Conservation (phyloP, 116 monocot genomes). For the Zostera marina region DNA sequence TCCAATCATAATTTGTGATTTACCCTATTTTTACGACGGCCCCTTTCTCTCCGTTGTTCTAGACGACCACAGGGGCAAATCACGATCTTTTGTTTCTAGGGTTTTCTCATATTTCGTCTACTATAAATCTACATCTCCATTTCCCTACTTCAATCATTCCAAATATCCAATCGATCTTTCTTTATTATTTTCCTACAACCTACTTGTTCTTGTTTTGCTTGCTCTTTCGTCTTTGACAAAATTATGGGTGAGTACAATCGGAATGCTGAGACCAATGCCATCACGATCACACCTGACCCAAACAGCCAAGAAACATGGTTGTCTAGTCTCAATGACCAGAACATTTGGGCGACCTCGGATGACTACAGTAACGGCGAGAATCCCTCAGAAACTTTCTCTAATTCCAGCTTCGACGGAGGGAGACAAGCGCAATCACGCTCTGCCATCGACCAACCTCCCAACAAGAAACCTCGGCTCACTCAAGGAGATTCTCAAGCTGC, state of each 20-base stretch:
- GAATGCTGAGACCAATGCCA: slow-evolving; percentile 14
- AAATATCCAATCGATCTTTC: too few species aligned
- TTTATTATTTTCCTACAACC: too few species aligned
- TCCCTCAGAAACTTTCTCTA: slow-evolving; percentile 33
- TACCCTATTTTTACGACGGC: too few species aligned
- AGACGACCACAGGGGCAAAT: too few species aligned
- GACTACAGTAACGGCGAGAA: slow-evolving; percentile 44
- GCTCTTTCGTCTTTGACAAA: too few species aligned
- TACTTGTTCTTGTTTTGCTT: too few species aligned
- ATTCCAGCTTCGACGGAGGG: slow-evolving; percentile 9
- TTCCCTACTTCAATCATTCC: too few species aligned
- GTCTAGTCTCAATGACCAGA: slow-evolving; percentile 19
- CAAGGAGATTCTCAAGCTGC: slow-evolving; percentile 17
- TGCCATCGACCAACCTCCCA: slow-evolving; percentile 53
- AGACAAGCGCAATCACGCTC: slow-evolving; percentile 21
- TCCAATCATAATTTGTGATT: too few species aligned
- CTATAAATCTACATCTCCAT: too few species aligned
- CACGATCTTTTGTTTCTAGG: too few species aligned
- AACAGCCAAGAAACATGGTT: slow-evolving; percentile 22
- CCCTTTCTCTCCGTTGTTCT: too few species aligned
- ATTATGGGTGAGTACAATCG: slow-evolving; percentile 6
- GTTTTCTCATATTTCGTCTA: too few species aligned
- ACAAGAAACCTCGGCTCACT: slow-evolving; percentile 32
- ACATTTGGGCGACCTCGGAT: slow-evolving; percentile 68
- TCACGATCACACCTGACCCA: slow-evolving; percentile 19